Conservation (phyloP, 2,329 filamentous ascomycete species). For the Colletotrichum viniferum region DNA sequence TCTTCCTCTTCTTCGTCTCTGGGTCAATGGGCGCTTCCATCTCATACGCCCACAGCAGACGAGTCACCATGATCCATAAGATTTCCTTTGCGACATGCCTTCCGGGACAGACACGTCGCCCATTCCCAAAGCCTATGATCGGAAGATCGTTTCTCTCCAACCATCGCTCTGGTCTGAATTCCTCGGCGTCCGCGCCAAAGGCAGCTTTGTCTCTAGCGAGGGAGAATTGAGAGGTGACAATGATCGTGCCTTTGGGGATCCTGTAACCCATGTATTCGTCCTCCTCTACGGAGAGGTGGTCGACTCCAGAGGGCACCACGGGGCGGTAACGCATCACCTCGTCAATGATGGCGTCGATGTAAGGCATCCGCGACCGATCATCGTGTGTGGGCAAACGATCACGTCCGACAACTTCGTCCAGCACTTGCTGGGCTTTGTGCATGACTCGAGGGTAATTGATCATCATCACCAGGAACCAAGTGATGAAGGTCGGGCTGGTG, state of each 20-base stretch:
- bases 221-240: constrained; percentile 45
- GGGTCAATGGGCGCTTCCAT: constrained; percentile 25
- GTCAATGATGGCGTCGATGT: constrained; percentile 32
- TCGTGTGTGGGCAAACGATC: constrained; percentile 29
- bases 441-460: constrained; percentile 26
- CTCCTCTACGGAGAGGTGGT: constrained; percentile 39
- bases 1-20: neutral
- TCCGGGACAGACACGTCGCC: constrained; percentile 48
- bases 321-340: constrained; percentile 35
- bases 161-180: constrained; percentile 54
- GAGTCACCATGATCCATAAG: constrained; percentile 43
- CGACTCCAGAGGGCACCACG: constrained; percentile 36
- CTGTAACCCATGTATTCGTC: constrained; percentile 27
- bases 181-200: constrained; percentile 49
- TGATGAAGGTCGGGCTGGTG: neutral
- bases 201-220: constrained; percentile 40
- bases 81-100: constrained; percentile 49
- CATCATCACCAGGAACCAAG: constrained; percentile 35
- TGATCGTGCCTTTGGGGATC: constrained; percentile 34
- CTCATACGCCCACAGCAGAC: constrained; percentile 56
- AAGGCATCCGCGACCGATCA: constrained; percentile 30
- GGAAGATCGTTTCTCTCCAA: constrained; percentile 30
- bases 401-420: constrained; percentile 40
- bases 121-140: constrained; percentile 41
- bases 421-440: constrained; percentile 40